phyloP scores from a whole-genome alignment of 768 basidiomycete species.

The Pisolithus albus region DNA sequence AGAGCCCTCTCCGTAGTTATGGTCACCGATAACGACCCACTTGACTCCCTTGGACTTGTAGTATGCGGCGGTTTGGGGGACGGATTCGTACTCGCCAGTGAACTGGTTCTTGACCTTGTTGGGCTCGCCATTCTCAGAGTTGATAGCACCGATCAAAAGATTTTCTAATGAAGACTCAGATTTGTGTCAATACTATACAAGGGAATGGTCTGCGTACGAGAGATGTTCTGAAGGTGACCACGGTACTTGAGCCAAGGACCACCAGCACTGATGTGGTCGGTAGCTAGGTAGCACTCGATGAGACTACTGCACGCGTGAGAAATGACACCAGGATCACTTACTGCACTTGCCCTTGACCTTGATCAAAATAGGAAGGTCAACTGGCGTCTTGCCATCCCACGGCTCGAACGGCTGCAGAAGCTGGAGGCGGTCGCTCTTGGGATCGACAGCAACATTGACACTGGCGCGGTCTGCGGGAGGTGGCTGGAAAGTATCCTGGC shows the following conservation, averaged over 20 bases:
- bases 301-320: background rate
- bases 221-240: conserved; percentile 97
- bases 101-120: conserved; percentile 92
- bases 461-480: conserved; percentile 80
- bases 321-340: conserved; percentile 32
- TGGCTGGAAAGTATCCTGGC: conserved; percentile 94
- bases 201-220: conserved; percentile 46
- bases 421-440: conserved; percentile 85
- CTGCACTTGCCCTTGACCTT: conserved; percentile 99
- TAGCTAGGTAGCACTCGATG: conserved; percentile 39
- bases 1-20: conserved; percentile 97
- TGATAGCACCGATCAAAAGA: conserved; percentile 97
- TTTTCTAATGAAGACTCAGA: conserved; percentile 52
- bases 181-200: background rate
- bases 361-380: conserved; percentile 88
- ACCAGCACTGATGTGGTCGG: conserved; percentile 95
- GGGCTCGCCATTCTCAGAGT: conserved; percentile 89
- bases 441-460: conserved; percentile 82
- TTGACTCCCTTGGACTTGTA: conserved; percentile 89
- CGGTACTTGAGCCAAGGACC: conserved; percentile 99
- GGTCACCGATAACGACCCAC: conserved; percentile 97
- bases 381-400: conserved; percentile 91
- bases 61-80: conserved; percentile 78
- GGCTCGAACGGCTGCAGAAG: conserved; percentile 81
- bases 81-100: conserved; percentile 78